phyloP scores from a whole-genome alignment of 169 alveolate species.

The Cyclospora cayetanensis region DNA sequence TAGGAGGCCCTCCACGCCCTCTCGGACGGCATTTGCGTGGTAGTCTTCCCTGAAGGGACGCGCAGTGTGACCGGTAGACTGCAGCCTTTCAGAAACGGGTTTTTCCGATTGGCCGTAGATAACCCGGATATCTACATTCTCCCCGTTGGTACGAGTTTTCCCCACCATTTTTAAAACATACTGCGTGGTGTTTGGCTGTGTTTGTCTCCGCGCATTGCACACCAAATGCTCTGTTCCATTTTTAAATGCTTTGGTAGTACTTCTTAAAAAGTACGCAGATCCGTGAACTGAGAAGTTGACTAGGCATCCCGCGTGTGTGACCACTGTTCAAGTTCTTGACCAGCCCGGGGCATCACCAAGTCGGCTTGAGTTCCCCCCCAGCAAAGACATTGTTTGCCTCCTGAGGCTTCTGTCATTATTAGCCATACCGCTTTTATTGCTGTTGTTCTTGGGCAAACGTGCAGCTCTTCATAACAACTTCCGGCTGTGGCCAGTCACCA shows the following conservation, averaged over 20 bases:
- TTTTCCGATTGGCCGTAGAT: slow-evolving; percentile 89
- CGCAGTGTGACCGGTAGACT: slow-evolving; percentile 84
- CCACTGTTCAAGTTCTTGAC: too few relatives aligned
- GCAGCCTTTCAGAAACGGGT: slow-evolving; percentile 88
- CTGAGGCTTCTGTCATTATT: too few relatives aligned
- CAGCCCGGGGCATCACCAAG: too few relatives aligned
- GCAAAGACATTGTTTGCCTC: too few relatives aligned
- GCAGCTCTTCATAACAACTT: slow-evolving; percentile 78
- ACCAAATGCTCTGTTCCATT: background rate
- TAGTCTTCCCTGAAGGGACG: slow-evolving; percentile 90
- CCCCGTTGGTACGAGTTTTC: slow-evolving; percentile 78
- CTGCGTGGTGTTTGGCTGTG: background rate
- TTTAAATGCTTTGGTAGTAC: background rate
- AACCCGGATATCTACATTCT: slow-evolving; percentile 81
- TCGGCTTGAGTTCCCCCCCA: too few relatives aligned
- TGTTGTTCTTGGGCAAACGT: background rate
- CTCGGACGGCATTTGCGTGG: slow-evolving; percentile 61
- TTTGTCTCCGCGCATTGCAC: background rate
- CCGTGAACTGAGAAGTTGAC: background rate
- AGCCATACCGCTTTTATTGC: too few relatives aligned
- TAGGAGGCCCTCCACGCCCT: slow-evolving; percentile 3
- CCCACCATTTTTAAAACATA: too few relatives aligned
- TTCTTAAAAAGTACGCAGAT: background rate
- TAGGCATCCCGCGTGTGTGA: too few relatives aligned
- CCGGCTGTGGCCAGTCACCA: slow-evolving; percentile 79